phyloP scores from a whole-genome alignment of 352 stramenopile genomes.

The Phytophthora meadii region DNA sequence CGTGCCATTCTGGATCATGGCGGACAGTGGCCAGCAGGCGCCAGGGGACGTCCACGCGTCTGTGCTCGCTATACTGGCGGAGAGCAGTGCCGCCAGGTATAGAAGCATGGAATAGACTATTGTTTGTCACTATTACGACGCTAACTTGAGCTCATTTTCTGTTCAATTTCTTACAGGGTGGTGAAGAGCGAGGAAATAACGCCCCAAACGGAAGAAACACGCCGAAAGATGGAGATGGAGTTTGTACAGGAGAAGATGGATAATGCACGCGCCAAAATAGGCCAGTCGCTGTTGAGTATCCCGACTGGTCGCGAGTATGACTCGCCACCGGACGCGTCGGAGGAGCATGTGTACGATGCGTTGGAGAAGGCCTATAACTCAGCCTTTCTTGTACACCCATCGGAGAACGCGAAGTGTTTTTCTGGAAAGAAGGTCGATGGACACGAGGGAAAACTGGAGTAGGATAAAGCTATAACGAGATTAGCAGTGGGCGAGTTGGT shows the following conservation, averaged over 20 bases:
- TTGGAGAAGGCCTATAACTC: conserved; percentile 69
- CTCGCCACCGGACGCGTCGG: conserved; percentile 34
- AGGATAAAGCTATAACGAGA: conserved; percentile 12
- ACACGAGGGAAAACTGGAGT: conserved; percentile 19
- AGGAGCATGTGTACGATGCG: conserved; percentile 54
- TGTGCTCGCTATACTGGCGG: conserved; percentile 15
- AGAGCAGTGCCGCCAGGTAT: conserved; percentile 29
- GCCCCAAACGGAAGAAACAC: conserved; percentile 3
- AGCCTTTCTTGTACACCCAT: conserved; percentile 44
- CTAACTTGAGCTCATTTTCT: conserved; percentile 1
- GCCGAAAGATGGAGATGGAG: conserved; percentile 38
- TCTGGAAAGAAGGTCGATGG: conserved; percentile 3
- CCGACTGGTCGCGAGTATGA: conserved; percentile 71
- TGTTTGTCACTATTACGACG: not conserved
- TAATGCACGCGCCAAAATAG: conserved; percentile 42
- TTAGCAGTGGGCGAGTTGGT: conserved; percentile 2
- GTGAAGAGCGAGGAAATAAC: conserved; percentile 7
- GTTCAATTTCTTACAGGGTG: conserved; percentile 3
- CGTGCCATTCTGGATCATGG: conserved; percentile 27
- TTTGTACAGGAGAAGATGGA: conserved; percentile 50
- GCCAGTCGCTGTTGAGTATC: conserved; percentile 36
- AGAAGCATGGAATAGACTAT: not conserved
- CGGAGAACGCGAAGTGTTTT: conserved; percentile 6
- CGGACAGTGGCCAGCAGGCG: conserved; percentile 4
- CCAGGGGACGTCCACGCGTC: conserved; percentile 10